A percentile compares a stretch with the other conserved stretches of the same genome.
These are phyloP conservation scores for Globisporangium rhizosaccharum DNA, from an alignment of 352 stramenopile species.

Conservation along the genomic window DNA sequence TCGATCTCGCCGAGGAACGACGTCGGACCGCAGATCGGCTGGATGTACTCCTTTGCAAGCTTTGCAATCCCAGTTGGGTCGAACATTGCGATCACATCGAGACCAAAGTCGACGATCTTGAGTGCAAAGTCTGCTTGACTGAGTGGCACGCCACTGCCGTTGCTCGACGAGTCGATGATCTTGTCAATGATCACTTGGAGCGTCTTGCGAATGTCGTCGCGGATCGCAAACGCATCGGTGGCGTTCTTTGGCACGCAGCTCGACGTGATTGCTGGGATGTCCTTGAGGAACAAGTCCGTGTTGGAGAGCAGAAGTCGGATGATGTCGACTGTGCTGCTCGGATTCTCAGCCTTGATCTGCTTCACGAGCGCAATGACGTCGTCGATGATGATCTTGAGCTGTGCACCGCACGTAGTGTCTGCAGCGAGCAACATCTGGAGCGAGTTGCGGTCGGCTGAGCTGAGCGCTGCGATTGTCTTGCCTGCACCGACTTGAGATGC, in stretches of 20 bases:
- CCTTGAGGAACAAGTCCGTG: constrained; percentile 34
- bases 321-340: constrained; percentile 13
- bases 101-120: constrained; percentile 31
- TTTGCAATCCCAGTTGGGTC: constrained; percentile 45
- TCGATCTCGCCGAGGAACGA: constrained; percentile 53
- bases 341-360: constrained; percentile 32
- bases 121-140: constrained; percentile 33
- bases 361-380: constrained; percentile 36
- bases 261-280: constrained; percentile 38
- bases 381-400: constrained; percentile 43
- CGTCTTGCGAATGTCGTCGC: constrained; percentile 46
- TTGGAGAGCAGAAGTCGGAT: constrained; percentile 38
- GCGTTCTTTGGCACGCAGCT: constrained; percentile 38
- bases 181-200: constrained; percentile 53
- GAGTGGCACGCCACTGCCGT: constrained; percentile 24
- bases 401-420: constrained; percentile 26
- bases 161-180: constrained; percentile 30
- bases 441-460: background rate
- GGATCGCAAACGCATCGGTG: constrained; percentile 29
- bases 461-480: constrained; percentile 6
- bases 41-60: constrained; percentile 43
- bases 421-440: constrained; percentile 9
- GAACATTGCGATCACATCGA: constrained; percentile 34
- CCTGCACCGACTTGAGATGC: background rate
- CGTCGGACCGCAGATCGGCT: constrained; percentile 56